Evolutionary conservation across 352 stramenopile species (phyloP), one percentile per base, ranked within the genome.

Genomic region (Pythium scleroteichum): DNA sequence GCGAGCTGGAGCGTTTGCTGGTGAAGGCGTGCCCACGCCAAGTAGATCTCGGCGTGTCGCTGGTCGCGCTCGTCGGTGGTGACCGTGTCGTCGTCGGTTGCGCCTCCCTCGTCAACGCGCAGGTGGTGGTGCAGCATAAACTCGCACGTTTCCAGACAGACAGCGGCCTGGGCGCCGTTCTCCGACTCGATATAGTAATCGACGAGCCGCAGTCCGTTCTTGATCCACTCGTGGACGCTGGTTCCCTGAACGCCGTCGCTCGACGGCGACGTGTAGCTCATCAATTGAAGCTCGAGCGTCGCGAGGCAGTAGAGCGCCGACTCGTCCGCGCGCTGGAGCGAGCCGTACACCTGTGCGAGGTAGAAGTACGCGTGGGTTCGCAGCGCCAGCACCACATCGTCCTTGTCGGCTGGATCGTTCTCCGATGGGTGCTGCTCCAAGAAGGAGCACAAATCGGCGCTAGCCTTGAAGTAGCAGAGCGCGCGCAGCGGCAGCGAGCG

Each of bases 311-410:
- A 87, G 60, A 55, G 65, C 9, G 82, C 80, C 16, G 82, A 90
- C 24, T 77, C 69, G 20, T 83, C 73, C 1, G 77, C 62, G 33
- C 73, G 53, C 8, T 78, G 59, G 17, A 92, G 71, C 10, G 64
- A 69, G 16, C 75, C 76, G 45, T 86, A 92, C 27, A 89, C 69
- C 44, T 92, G 82, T 7, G 82, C 82, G 42, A 92, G 53, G 59
- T 88, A 92, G 51, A 92, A 90, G 32, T 87, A 71, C 38, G 79
- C 62, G 53, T 87, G 77, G 4, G 75, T 82, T 17, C 76, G 75
- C 10, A 63, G 39, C n/a, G 53, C 39, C 26, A 60, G 44, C 50
- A 73, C 44, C 27, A 45, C 38, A 12, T 65, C 27, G n/a, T 32
- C 17, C 16, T 46, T 20, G 6, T 50, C 47, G 0, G 66, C 62